Percentiles rank a stretch among this genome's conserved stretches.
Evolutionary conservation across 2,329 filamentous ascomycete genomes (phyloP).

Genomic region (Fusarium cicatricum): DNA sequence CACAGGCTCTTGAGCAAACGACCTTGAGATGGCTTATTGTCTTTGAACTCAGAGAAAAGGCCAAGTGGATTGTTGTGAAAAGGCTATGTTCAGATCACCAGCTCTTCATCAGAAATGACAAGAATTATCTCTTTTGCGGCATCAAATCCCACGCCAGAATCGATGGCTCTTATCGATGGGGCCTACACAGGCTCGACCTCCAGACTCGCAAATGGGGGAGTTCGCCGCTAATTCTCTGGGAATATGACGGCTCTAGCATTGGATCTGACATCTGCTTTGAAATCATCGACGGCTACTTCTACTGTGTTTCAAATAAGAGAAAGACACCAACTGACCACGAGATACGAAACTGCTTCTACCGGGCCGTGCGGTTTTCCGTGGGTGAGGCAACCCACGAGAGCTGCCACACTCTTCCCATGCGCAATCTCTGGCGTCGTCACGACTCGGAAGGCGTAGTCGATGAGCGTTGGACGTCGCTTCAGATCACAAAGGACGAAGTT

Average conservation of each 20-base stretch:
- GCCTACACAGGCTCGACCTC: conserved; percentile 63
- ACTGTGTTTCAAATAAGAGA: conserved; percentile 73
- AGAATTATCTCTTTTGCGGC: conserved; percentile 70
- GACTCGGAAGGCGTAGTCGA: conserved; percentile 77
- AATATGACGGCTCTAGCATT: conserved; percentile 70
- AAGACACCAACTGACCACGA: conserved; percentile 68
- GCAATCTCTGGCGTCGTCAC: conserved; percentile 68
- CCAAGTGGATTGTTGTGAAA: conserved; percentile 51
- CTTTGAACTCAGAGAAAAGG: conserved; percentile 50
- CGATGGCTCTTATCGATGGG: conserved; percentile 70
- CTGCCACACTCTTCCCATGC: conserved; percentile 51
- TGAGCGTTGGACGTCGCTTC: conserved; percentile 75
- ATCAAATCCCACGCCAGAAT: conserved; percentile 63
- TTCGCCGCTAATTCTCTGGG: conserved; percentile 59
- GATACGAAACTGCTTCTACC: conserved; percentile 75
- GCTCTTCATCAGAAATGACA: conserved; percentile 73
- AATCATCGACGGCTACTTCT: conserved; percentile 71
- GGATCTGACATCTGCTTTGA: conserved; percentile 76
- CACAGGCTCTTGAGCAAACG: conserved; percentile 46
- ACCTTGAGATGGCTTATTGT: conserved; percentile 62
- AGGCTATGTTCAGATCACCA: conserved; percentile 58
- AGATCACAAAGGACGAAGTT: conserved; percentile 66
- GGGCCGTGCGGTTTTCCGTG: conserved; percentile 70
- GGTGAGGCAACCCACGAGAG: conserved; percentile 48
- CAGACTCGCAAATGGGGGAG: conserved; percentile 49